These are phyloP conservation scores for Corynespora cassiicola DNA, from an alignment of 2,329 filamentous ascomycete genomes.

Conservation along the genomic window DNA sequence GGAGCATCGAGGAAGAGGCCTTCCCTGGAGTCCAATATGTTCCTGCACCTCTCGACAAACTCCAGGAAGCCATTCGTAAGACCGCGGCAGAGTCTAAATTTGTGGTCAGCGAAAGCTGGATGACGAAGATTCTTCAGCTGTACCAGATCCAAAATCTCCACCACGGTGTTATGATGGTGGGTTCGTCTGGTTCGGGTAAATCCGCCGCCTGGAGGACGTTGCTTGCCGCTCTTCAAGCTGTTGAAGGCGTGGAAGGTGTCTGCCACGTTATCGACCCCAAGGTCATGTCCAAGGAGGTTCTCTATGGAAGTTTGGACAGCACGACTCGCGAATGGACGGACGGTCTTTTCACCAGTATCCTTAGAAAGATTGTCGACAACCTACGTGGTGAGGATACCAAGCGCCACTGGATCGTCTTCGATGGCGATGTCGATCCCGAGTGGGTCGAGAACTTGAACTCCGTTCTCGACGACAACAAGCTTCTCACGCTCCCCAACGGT, in stretches of 20 bases:
- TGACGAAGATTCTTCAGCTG: constrained; percentile 94
- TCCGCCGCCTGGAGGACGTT: constrained; percentile 93
- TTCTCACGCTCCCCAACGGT: constrained; percentile 95
- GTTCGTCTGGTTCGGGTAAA: constrained; percentile 96
- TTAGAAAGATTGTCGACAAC: constrained; percentile 98
- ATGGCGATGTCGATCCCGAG: constrained; percentile 97
- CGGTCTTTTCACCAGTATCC: constrained; percentile 94
- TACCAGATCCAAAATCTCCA: constrained; percentile 98
- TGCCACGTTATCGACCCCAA: constrained; percentile 99
- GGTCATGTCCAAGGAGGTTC: constrained; percentile 98
- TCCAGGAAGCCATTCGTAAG: constrained; percentile 81
- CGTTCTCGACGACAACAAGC: constrained; percentile 98
- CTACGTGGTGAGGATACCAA: constrained; percentile 96
- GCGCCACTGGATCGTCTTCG: constrained; percentile 99
- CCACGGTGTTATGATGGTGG: constrained; percentile 99
- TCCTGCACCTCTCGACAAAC: constrained; percentile 80
- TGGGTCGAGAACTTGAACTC: constrained; percentile 99
- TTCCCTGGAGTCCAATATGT: constrained; percentile 96
- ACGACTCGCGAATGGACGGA: constrained; percentile 99
- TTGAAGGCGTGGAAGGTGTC: constrained; percentile 91
- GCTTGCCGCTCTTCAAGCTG: constrained; percentile 86
- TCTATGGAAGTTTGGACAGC: constrained; percentile 94
- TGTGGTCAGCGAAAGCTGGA: constrained; percentile 92
- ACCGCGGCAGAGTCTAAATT: constrained; percentile 86
- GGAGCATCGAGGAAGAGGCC: constrained; percentile 78